Base-by-base conservation (phyloP, 257 asterid species). In the Fraxinus cuspidata region DNA sequence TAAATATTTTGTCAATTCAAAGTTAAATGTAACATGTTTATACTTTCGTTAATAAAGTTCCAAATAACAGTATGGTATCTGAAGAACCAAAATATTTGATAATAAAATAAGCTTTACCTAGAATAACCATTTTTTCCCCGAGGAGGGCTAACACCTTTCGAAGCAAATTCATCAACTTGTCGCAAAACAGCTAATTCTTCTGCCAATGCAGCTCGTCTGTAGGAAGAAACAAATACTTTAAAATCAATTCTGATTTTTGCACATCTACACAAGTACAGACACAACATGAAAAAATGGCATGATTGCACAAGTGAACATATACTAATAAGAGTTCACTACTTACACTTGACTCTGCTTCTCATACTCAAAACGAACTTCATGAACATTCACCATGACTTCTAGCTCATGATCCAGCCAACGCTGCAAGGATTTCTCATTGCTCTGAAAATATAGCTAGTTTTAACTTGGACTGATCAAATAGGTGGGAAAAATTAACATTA, bases 331-430 rank as follows among this genome's bases (percentile, higher is more conserved):
- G 69, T 63, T 25, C 0, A 63, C 34, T 73, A 88, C 99, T 58
- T 94, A 96, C 99, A 96, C 99, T 92, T 94, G 96, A 79, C 97
- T 90, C 84, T 96, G 99, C 92, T 91, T 96, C 97, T 96, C 99
- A 67, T 94, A 96, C 82, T 96, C 99, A 21, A 84, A 91, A 56
- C 99, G 99, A 81, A 96, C 99, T 96, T 96, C 99, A 79, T 96
- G 99, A 83, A 96, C 91, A 86, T 96, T 91, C 85, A 96, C 98
- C 98, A 90, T 87, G 79, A 96, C 97, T 84, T 96, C 99, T 35
- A 96, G 96, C 87, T 96, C 99, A 25, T 96, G 98, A 83, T 92
- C 98, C 80, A 96, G 91, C 98, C 98, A 96, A 47, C 96, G 92
- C 64, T 90, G 98, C 89, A 90, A 81, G 60, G 96, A 82, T 84